Base-by-base conservation (phyloP, 2,329 filamentous ascomycete species). In the Zymoseptoria ardabiliae region DNA sequence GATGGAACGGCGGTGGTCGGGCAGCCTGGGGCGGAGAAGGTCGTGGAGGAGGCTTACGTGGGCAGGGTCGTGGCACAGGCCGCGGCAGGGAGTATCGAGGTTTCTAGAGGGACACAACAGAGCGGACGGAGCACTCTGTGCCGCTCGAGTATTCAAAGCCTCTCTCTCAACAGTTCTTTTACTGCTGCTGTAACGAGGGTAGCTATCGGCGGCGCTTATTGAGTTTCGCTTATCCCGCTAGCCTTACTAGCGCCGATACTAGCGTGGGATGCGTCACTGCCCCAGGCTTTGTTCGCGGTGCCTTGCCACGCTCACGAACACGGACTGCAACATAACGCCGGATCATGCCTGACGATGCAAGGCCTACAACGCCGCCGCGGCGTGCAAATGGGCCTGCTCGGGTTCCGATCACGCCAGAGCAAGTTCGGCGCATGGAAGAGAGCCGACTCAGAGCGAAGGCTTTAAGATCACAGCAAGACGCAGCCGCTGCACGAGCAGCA, bases 381-480 rank as follows among this genome's bases (percentile, higher is more conserved):
- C 64, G 75, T 63, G 65, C 74, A 61, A 69, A 74, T 58, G 62
- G 76, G 22, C 76, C 72, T 53, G 70, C 77, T 35, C 58, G 58
- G 21, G 61, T 77, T 22, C 79, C 81, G 45, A 75, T 84, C 35
- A 86, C 83, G 2, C 82, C 84, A 9, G 84, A 86, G 67, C 83
- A 85, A 70, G 78, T 84, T 53, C 79, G 82, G 54, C 78, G 78
- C 64, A 84, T 85, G 72, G 93, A 97, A 84, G 86, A 93, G 73
- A 92, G 87, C 68, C 85, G 93, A 20, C 82, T 97, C 28, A 89
- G 86, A 75, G 90, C 94, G 58, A 97, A 97, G 81, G 92, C 91
- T 2, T 79, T 92, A 19, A 88, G 89, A 59, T 85, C 90, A 66
- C 86, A 88, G 69, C 82, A 83, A 60, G 85, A 91, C 69, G 85